Base-by-base conservation (phyloP, 2,329 filamentous ascomycete genomes). In the Phyllosticta ampelicida region DNA sequence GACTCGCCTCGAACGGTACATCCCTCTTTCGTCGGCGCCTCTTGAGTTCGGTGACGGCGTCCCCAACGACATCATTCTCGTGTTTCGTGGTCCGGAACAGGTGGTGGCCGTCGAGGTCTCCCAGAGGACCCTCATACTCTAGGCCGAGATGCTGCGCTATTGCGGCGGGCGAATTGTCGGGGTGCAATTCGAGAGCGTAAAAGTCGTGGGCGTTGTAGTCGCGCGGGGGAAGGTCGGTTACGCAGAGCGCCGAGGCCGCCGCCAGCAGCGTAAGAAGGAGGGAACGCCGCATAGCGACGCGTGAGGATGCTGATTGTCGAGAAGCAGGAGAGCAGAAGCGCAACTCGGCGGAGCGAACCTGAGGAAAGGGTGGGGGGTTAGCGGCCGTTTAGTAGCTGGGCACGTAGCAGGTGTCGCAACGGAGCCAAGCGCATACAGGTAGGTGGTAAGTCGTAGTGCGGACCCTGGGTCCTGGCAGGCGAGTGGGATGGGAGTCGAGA, bases 161-260 rank as follows among this genome's bases (percentile, higher is more conserved):
- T 48, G 86, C 78, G 21, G 80, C 74, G 16, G 90, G 90, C 13
- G 83, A 78, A 6, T 81, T 78, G 44, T 80, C 77, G 11, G 81
- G 75, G 60, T 86, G 82, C 67, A 99, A 81, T 64, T 96, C 88
- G 52, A 99, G 79, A 63, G 95, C 90, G 71, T 97, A 96, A 75
- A 95, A 97, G 73, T 99, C 92, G 73, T 90, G 84, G 48, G 81
- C 79, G 54, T 87, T 81, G 77, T 95, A 89, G 68, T 94, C 81
- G 65, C 88, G 86, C 62, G 79, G 75, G 54, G 78, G 75, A 67
- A 68, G 36, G 63, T 64, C 67, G 19, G 68, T 64, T 51, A 66
- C 65, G 60, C 67, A 63, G 59, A 66, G 63, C 23, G 71, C 68
- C 50, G 67, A 67, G 44, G 71, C 67, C 49, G 67, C 67, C 29